Evolutionary conservation across 2,329 filamentous ascomycete genomes (phyloP), one percentile per base, ranked within the genome.

Genomic region (Aspergillus floridensis): DNA sequence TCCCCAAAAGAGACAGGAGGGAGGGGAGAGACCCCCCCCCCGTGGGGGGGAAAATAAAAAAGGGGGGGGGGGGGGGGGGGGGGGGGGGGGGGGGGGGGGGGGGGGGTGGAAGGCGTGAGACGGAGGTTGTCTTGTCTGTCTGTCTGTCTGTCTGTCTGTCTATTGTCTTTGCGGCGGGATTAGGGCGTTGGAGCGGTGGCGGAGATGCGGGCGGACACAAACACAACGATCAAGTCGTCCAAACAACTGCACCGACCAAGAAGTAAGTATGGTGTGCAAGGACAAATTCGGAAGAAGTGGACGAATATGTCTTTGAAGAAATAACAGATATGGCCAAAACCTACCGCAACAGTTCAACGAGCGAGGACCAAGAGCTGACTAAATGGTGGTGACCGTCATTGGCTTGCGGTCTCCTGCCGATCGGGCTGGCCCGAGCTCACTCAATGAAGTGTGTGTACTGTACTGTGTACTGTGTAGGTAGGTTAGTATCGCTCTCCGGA

Each of bases 351-450:
- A 55, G 26, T n/a, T 44, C 41, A 48, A 48, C 29, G 53, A 46
- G 49, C 41, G 56, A 51, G 51, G 44, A 51, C 48, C 58, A 56
- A 52, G 22, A 61, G 66, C 65, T 66, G 65, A 68, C 66, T 66
- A 68, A 68, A 67, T 66, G 41, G 49, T 49, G 53, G 63, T 60
- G 61, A 60, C 59, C 58, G 60, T 53, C 49, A 62, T 63, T 65
- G 61, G 63, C 51, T 59, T 50, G 63, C 61, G 60, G 59, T 57
- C 50, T 58, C 53, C 60, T 53, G 63, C 64, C 63, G 66, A 69
- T 66, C 66, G 53, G 57, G 51, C 52, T 70, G 68, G 68, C 59
- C 68, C 62, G 66, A 70, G 68, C 68, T 65, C 57, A 54, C 41
- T 44, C 46, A 35, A 46, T 44, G 52, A 24, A 54, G 47, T 41